Evolutionary conservation across 306 rosid species (phyloP).

Genomic region (Trichosanthes cucumerina): DNA sequence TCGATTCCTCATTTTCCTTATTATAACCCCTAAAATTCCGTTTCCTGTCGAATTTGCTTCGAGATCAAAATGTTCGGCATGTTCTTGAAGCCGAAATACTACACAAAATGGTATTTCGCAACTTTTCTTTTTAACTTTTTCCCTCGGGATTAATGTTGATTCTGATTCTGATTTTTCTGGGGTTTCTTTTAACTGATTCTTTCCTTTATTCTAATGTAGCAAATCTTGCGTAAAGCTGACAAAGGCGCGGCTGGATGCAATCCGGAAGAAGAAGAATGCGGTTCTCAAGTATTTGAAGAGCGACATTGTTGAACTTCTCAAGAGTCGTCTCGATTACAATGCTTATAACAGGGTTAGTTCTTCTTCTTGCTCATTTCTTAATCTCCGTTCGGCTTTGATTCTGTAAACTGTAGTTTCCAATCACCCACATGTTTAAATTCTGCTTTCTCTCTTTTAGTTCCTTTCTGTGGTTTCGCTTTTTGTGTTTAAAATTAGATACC

Average conservation of each 20-base stretch:
- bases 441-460: background rate
- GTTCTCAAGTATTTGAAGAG: slow-evolving; percentile 40
- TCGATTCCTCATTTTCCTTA: slow-evolving; percentile 9
- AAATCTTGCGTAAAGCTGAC: slow-evolving; percentile 29
- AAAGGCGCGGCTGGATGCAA: slow-evolving; percentile 37
- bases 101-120: background rate
- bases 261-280: slow-evolving; percentile 39
- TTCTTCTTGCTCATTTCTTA: background rate
- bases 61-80: background rate
- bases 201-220: slow-evolving; percentile 22
- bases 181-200: slow-evolving; percentile 3
- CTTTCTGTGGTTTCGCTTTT: background rate
- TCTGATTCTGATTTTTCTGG: slow-evolving; percentile 5
- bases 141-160: slow-evolving; percentile 5
- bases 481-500: background rate
- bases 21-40: slow-evolving; percentile 7
- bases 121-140: background rate
- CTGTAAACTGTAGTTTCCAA: background rate
- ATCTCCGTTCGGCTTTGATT: background rate
- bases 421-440: background rate
- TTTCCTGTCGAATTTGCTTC: background rate
- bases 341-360: slow-evolving; percentile 61
- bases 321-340: slow-evolving; percentile 31
- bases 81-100: slow-evolving; percentile 8
- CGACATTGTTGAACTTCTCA: slow-evolving; percentile 61